Conservation (phyloP, 2,329 filamentous ascomycete species). For the Penicillium janthinellum region DNA sequence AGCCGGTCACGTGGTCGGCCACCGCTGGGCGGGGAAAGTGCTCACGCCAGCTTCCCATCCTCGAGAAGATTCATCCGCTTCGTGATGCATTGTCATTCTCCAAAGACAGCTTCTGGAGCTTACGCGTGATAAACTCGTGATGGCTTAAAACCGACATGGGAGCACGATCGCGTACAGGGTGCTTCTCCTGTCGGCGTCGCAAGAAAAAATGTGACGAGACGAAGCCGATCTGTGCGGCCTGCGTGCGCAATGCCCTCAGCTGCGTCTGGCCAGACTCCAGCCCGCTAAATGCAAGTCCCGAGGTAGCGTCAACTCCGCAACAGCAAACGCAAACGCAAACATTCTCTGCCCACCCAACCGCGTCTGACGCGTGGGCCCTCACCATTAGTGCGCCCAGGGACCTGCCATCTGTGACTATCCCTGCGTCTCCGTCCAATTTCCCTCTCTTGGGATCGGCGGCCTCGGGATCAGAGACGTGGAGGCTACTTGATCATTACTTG, state of each 20-base stretch:
- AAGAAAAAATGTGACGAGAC: constrained; percentile 22
- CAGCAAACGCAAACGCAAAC: background rate
- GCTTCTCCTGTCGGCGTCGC: constrained; percentile 19
- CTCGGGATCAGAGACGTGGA: constrained; percentile 14
- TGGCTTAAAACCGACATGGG: constrained; percentile 10
- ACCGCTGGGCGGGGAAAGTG: background rate
- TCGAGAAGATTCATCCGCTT: background rate
- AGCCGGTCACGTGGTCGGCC: constrained; percentile 15
- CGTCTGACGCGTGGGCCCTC: constrained; percentile 13
- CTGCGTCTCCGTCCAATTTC: constrained; percentile 9
- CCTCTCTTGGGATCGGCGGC: constrained; percentile 10
- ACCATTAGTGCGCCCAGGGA: constrained; percentile 6
- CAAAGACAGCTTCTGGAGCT: background rate
- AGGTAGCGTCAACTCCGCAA: constrained; percentile 7
- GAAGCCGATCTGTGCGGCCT: constrained; percentile 17
- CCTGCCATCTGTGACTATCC: constrained; percentile 9
- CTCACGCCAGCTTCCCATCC: constrained; percentile 1
- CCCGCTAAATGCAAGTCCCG: background rate
- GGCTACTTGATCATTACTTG: constrained; percentile 19
- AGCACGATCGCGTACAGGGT: constrained; percentile 16
- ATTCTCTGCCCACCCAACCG: background rate
- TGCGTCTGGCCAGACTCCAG: constrained; percentile 12
- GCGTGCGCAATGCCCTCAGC: constrained; percentile 15
- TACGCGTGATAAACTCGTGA: background rate
- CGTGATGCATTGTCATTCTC: background rate